A percentile compares a stretch with the other conserved stretches of the same genome.
Evolutionary conservation across 2,329 filamentous ascomycete species (phyloP).

Genomic region (Zalaria obscura): DNA sequence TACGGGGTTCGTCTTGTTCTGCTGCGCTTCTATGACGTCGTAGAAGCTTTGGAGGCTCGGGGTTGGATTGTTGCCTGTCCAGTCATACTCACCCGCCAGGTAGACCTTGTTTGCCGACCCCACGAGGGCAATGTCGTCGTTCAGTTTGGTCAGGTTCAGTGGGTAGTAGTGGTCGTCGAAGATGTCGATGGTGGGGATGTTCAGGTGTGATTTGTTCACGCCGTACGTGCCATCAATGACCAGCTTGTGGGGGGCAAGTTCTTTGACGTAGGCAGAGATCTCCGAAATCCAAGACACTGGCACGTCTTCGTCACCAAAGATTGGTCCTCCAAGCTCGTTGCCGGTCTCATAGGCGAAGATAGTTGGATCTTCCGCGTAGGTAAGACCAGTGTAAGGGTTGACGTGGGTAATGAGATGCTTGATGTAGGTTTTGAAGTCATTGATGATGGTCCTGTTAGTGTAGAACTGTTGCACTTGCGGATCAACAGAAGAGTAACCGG

Average conservation of each 20-base stretch:
- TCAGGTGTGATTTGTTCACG: conserved; percentile 30
- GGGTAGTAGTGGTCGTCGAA: conserved; percentile 37
- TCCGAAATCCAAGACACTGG: conserved; percentile 29
- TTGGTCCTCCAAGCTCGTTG: conserved; percentile 32
- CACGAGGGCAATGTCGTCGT: conserved; percentile 23
- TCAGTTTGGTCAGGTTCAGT: conserved; percentile 24
- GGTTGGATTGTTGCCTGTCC: conserved; percentile 22
- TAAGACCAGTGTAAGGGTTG: conserved; percentile 32
- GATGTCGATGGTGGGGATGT: conserved; percentile 30
- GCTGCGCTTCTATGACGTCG: conserved; percentile 23
- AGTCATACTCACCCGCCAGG: conserved; percentile 34
- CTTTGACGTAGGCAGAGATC: conserved; percentile 28
- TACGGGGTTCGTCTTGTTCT: conserved; percentile 11
- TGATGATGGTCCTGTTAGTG: conserved; percentile 28
- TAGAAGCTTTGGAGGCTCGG: conserved; percentile 27
- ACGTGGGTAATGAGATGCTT: conserved; percentile 28
- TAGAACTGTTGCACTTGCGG: conserved; percentile 33
- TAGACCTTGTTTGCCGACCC: conserved; percentile 25
- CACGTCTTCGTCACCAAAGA: conserved; percentile 30
- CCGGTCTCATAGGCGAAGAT: conserved; percentile 37
- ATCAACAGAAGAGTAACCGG: conserved; percentile 18
- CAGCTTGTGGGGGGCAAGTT: conserved; percentile 29
- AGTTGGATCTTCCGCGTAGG: conserved; percentile 34
- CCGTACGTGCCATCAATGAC: conserved; percentile 35
- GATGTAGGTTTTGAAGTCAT: conserved; percentile 33